Percentiles rank a stretch among this genome's conserved stretches.
These are phyloP conservation scores for Paecilomyces formosus DNA, from an alignment of 2,329 filamentous ascomycete species.

Conservation along the genomic window DNA sequence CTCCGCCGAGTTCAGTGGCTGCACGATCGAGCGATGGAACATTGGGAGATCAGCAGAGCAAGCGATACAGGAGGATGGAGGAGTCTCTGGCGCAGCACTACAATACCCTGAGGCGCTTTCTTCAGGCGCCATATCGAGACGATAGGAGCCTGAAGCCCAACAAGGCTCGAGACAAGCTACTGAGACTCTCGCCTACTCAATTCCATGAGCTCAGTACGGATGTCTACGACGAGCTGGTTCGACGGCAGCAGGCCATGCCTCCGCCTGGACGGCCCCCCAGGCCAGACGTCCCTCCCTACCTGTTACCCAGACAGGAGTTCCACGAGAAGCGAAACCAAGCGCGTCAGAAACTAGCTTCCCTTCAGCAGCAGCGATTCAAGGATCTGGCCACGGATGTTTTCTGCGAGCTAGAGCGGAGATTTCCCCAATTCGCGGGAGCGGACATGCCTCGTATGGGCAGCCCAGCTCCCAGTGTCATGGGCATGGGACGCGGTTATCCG, in stretches of 20 bases:
- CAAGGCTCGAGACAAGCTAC: slow-evolving; percentile 87
- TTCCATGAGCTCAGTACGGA: slow-evolving; percentile 97
- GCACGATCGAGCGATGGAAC: slow-evolving; percentile 68
- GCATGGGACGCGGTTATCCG: slow-evolving; percentile 41
- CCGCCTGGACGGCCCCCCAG: slow-evolving; percentile 34
- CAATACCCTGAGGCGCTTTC: slow-evolving; percentile 65
- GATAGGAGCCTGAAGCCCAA: slow-evolving; percentile 72
- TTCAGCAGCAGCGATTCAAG: slow-evolving; percentile 78
- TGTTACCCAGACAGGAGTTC: slow-evolving; percentile 80
- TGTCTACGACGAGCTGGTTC: slow-evolving; percentile 88
- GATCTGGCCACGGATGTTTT: slow-evolving; percentile 95
- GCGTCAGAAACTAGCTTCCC: slow-evolving; percentile 85
- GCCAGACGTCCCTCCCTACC: slow-evolving; percentile 56
- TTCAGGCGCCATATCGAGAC: slow-evolving; percentile 63
- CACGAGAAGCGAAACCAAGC: slow-evolving; percentile 97
- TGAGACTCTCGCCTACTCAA: slow-evolving; percentile 82
- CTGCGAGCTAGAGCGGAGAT: slow-evolving; percentile 84
- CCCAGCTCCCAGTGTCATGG: slow-evolving; percentile 54
- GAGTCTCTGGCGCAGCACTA: slow-evolving; percentile 75
- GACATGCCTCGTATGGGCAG: slow-evolving; percentile 65
- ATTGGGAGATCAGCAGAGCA: slow-evolving; percentile 57
- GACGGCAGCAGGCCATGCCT: slow-evolving; percentile 64
- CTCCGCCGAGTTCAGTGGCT: slow-evolving; percentile 72
- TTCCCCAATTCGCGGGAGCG: slow-evolving; percentile 67
- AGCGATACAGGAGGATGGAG: slow-evolving; percentile 54